phyloP scores from a whole-genome alignment of 208 protist species.

The Spongospora subterranea region DNA sequence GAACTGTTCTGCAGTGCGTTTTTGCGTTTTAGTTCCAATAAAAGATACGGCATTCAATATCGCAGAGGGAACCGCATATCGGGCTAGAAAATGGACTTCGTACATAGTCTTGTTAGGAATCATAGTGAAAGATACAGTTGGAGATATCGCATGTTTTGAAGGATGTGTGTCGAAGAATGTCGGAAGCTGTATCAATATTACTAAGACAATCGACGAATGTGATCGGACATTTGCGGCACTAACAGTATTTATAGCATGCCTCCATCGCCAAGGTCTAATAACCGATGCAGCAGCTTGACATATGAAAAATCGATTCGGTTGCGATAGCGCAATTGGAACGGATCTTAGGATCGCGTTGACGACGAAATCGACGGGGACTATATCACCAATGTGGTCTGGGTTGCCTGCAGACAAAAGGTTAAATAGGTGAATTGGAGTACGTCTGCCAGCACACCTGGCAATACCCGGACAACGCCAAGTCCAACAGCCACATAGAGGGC shows the following conservation, averaged over 20 bases:
- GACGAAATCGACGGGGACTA: constrained; percentile 46
- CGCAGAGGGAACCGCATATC: constrained; percentile 21
- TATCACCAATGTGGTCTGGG: not conserved
- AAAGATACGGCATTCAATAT: constrained; percentile 20
- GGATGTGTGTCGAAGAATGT: not conserved
- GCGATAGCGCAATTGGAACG: not conserved
- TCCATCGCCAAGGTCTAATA: constrained; percentile 21
- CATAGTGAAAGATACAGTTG: not conserved
- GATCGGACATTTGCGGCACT: not conserved
- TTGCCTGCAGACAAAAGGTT: not conserved
- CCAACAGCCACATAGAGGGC: constrained; percentile 4
- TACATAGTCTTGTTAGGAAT: constrained; percentile 21
- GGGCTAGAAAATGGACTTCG: not conserved
- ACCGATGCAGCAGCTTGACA: constrained; percentile 25
- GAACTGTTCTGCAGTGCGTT: constrained; percentile 26
- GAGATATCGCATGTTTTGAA: not conserved
- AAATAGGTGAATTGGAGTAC: not conserved
- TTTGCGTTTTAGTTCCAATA: not conserved
- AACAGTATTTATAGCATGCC: constrained; percentile 26
- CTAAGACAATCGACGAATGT: not conserved
- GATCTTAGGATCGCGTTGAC: not conserved
- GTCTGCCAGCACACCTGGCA: not conserved
- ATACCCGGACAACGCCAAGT: not conserved
- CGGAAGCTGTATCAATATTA: constrained; percentile 43
- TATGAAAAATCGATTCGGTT: constrained; percentile 38